These are phyloP conservation scores for Globisporangium viniferum DNA, from an alignment of 352 stramenopile species.

Conservation along the genomic window DNA sequence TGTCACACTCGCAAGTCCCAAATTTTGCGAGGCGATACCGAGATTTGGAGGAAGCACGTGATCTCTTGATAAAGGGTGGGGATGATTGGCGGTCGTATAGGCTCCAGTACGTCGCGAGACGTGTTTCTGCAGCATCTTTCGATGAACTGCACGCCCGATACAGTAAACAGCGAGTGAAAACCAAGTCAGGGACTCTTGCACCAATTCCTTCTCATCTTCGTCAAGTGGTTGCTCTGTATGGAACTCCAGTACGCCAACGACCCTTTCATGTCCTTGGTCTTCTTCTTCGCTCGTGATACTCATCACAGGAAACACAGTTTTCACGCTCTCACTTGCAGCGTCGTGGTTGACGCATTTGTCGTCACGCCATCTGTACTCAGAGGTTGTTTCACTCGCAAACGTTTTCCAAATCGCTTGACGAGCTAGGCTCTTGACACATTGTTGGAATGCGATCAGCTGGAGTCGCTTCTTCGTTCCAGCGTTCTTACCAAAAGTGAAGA, in stretches of 20 bases:
- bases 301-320: slow-evolving; percentile 13
- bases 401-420: slow-evolving; percentile 6
- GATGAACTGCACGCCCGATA: slow-evolving; percentile 3
- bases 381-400: not conserved
- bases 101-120: not conserved
- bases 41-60: not conserved
- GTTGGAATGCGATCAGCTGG: slow-evolving; percentile 5
- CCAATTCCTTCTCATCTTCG: not conserved
- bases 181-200: slow-evolving; percentile 9
- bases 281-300: not conserved
- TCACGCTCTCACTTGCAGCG: not conserved
- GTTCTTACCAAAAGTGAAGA: slow-evolving; percentile 8
- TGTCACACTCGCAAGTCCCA: not conserved
- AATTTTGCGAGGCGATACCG: not conserved
- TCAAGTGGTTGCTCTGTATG: not conserved
- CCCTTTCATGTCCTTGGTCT: not conserved
- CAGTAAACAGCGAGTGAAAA: slow-evolving; percentile 4
- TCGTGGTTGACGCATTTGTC: not conserved
- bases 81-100: not conserved
- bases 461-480: slow-evolving; percentile 1
- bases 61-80: not conserved
- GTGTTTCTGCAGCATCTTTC: slow-evolving; percentile 5
- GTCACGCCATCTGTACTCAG: not conserved
- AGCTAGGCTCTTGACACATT: not conserved
- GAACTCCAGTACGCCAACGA: slow-evolving; percentile 13